Base-by-base conservation (phyloP, 768 basidiomycete genomes). In the Russula earlei region DNA sequence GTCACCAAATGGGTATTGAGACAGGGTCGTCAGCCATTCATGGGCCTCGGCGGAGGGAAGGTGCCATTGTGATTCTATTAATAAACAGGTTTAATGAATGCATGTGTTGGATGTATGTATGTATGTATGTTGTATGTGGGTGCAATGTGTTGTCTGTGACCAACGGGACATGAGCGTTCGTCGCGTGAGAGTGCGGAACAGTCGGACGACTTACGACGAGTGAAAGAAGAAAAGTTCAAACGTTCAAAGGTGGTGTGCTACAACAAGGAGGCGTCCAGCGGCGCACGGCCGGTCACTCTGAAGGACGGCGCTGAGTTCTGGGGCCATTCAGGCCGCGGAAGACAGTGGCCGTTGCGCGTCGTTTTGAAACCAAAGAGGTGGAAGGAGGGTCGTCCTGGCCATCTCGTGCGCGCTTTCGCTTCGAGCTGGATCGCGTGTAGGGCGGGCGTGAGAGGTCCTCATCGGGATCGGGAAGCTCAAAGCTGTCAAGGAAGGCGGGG, bases 361-460 rank as follows among this genome's bases (percentile, higher is more conserved):
- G 57, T 29, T 58, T 58, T 15, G 52, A 49, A 31, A 47, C 25
- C 17, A 41, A 37, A 20, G 56, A 49, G 0, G 45, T 2, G 17
- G 33, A 0, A 24, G 38, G 15, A 4, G 14, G 27, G 43, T 58
- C 57, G 7, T 61, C 60, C 29, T 49, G 46, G 14, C 19, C 52
- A 33, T 51, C 57, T 27, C 52, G 41, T 49, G 47, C 15, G 33
- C 79, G 79, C 62, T 81, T 83, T 46, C 83, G 79, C 62, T 83
- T 84, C 4, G 70, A 50, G 49, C 58, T 70, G 65, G 76, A 69
- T 61, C 68, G 69, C n/a, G 71, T 82, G 72, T 85, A 85, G 0
- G 84, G 84, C 7, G 84, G 81, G 60, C 79, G 79, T 0, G 84
- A 85, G 40, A 85, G 77, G 65, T 85, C 83, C 64, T 84, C 80